Evolutionary conservation across 192 early-diverging fungal genomes (phyloP).

Genomic region (Entomortierella chlamydospora): DNA sequence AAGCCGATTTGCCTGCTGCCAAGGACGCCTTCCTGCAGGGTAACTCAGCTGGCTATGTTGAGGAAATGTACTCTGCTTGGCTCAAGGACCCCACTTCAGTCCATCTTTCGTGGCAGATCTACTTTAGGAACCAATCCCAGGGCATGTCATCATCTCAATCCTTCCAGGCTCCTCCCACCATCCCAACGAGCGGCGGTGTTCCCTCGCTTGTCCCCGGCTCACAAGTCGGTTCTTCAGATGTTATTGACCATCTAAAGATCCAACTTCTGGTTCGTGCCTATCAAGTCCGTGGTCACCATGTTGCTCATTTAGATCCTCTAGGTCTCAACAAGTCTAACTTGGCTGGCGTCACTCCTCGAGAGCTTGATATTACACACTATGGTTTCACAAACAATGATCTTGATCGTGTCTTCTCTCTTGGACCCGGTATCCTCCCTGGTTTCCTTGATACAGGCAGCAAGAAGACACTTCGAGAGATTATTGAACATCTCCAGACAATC

Average conservation of each 20-base stretch:
- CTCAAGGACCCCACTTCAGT: conserved; percentile 89
- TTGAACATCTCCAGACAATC: conserved; percentile 80
- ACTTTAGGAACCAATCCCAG: conserved; percentile 86
- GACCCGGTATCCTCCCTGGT: conserved; percentile 94
- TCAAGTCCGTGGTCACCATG: conserved; percentile 95
- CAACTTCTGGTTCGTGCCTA: conserved; percentile 96
- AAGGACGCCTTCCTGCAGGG: conserved; percentile 90
- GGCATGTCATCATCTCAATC: conserved; percentile 74
- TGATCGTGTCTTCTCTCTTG: conserved; percentile 91
- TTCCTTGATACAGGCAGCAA: conserved; percentile 79
- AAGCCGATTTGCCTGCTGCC: conserved; percentile 61
- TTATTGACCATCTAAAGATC: conserved; percentile 98
- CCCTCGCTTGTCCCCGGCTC: conserved; percentile 64
- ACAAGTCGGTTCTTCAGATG: conserved; percentile 63
- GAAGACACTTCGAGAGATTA: conserved; percentile 92
- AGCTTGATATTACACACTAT: conserved; percentile 89
- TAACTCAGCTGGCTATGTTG: conserved; percentile 86
- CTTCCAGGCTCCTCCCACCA: conserved; percentile 84
- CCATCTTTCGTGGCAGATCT: conserved; percentile 97
- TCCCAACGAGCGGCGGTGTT: conserved; percentile 76
- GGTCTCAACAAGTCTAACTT: conserved; percentile 78
- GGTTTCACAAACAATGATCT: conserved; percentile 95
- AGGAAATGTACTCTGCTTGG: conserved; percentile 97
- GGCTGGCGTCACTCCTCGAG: conserved; percentile 69
- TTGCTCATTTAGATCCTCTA: conserved; percentile 96